A percentile compares a stretch with the other conserved stretches of the same genome.
phyloP scores from a whole-genome alignment of 768 basidiomycete species.

The Suillus fuscotomentosus region DNA sequence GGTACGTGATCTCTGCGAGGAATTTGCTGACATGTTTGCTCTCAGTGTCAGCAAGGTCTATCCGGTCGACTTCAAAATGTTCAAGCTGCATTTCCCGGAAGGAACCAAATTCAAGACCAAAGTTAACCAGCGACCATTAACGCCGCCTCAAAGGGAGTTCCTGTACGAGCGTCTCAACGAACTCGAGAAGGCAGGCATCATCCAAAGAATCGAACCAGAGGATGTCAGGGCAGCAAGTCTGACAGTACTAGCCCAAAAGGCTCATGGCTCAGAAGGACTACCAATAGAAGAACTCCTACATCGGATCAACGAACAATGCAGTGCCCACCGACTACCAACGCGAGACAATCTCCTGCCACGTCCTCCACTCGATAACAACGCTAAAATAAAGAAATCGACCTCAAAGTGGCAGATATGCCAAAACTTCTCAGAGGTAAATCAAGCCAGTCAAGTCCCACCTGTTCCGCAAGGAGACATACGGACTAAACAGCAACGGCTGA shows the following conservation, averaged over 20 bases:
- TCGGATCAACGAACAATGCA: constrained; percentile 26
- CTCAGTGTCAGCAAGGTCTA: too few relatives aligned
- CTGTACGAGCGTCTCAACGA: too few relatives aligned
- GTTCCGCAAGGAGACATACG: constrained; percentile 24
- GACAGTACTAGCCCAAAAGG: constrained; percentile 38
- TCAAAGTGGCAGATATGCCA: constrained; percentile 36
- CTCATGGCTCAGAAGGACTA: constrained; percentile 27
- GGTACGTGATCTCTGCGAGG: too few relatives aligned
- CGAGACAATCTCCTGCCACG: background rate
- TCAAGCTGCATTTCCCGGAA: too few relatives aligned
- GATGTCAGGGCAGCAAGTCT: constrained; percentile 10
- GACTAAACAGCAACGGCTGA: constrained; percentile 16
- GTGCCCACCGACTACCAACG: background rate
- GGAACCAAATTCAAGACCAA: too few relatives aligned
- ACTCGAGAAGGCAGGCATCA: too few relatives aligned
- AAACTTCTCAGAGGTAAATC: constrained; percentile 21
- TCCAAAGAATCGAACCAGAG: too few relatives aligned
- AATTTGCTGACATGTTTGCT: too few relatives aligned
- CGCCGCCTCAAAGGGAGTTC: too few relatives aligned
- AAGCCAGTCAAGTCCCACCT: constrained; percentile 14
- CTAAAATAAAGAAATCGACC: background rate
- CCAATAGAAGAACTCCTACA: constrained; percentile 33
- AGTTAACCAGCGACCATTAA: too few relatives aligned
- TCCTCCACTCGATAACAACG: constrained; percentile 20
- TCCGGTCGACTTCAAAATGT: too few relatives aligned